Evolutionary conservation across 352 stramenopile species (phyloP), one percentile per base, ranked within the genome.

Genomic region (Hyaloperonospora arabidopsidis): DNA sequence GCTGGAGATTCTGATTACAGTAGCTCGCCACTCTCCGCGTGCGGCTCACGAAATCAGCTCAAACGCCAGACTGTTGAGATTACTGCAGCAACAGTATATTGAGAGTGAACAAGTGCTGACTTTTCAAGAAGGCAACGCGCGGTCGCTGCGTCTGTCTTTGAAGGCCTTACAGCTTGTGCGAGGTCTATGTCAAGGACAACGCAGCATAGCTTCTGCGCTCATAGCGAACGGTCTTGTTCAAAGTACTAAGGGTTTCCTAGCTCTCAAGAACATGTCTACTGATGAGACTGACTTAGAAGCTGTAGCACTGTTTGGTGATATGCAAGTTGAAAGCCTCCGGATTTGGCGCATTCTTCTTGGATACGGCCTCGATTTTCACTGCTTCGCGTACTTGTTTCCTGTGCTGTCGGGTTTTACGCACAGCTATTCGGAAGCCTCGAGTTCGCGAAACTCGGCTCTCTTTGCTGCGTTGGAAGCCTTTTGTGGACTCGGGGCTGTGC

Each of bases 351-450:
- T 84, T 47, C 70, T 84, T 0, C 64, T 89, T 0, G 58, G 63
- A n/a, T 89, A 87, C 52, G 68, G 68, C 7, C 57, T 89, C 10
- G 78, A 89, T 43, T 81, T 84, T 28, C 74, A 85, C 55, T 84
- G 78, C 18, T 82, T 89, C 22, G 67, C 67, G 22, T 89, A 89
- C 49, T 29, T 87, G 15, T 88, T 79, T 44, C 66, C 78, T 0
- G 47, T 82, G 28, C 50, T 89, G 8, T 84, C 69, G 17, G 52
- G 67, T 13, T 82, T 81, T 39, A 44, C 54, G 39, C 51, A 64
- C 21, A 49, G 17, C 46, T 43, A 10, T 25, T 62, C 54, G 14
- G 45, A 18, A 23, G 13, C 8, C 18, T 65, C 44, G 12, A 41
- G 18, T 21, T 12, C 45, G 14, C 56, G 56, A 8, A 60, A 64